A percentile compares a stretch with the other conserved stretches of the same genome.
phyloP scores from a whole-genome alignment of 768 basidiomycete genomes.

The Clitopilus hobsonii region DNA sequence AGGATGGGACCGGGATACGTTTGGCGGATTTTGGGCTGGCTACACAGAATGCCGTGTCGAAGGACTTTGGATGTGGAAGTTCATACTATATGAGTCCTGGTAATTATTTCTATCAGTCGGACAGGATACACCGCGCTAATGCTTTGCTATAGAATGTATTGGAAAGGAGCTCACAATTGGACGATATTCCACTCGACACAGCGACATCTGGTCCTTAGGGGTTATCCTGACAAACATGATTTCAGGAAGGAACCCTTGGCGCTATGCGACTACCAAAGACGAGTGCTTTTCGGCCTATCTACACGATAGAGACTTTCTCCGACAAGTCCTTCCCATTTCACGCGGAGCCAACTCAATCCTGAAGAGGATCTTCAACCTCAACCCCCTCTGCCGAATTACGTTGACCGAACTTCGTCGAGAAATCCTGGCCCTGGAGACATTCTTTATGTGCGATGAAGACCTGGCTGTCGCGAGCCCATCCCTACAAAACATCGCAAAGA shows the following conservation, averaged over 20 bases:
- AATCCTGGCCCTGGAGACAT: conserved; percentile 51
- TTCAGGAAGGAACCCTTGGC: conserved; percentile 76
- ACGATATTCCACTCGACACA: conserved; percentile 53
- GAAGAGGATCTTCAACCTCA: conserved; percentile 66
- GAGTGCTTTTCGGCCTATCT: conserved; percentile 64
- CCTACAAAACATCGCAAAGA: conserved; percentile 15
- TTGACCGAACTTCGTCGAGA: conserved; percentile 55
- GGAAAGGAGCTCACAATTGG: conserved; percentile 36
- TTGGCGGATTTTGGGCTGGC: conserved; percentile 81
- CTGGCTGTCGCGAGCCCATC: conserved; percentile 23
- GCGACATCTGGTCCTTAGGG: conserved; percentile 73
- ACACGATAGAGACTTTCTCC: conserved; percentile 58
- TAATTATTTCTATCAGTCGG: conserved; percentile 19
- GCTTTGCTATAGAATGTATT: conserved; percentile 48
- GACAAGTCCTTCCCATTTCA: conserved; percentile 71
- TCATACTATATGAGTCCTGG: conserved; percentile 70
- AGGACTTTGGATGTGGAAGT: conserved; percentile 56
- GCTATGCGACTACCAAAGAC: conserved; percentile 60
- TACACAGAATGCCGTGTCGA: conserved; percentile 38
- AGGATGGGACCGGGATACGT: conserved; percentile 46
- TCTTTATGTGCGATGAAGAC: conserved; percentile 55
- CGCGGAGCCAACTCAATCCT: conserved; percentile 58
- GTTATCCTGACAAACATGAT: conserved; percentile 84
- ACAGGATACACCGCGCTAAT: conserved; percentile 6
- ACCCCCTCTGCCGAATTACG: conserved; percentile 58